Evolutionary conservation across 306 rosid species (phyloP), one percentile per base, ranked within the genome.

Genomic region (Ceratonia siliqua): DNA sequence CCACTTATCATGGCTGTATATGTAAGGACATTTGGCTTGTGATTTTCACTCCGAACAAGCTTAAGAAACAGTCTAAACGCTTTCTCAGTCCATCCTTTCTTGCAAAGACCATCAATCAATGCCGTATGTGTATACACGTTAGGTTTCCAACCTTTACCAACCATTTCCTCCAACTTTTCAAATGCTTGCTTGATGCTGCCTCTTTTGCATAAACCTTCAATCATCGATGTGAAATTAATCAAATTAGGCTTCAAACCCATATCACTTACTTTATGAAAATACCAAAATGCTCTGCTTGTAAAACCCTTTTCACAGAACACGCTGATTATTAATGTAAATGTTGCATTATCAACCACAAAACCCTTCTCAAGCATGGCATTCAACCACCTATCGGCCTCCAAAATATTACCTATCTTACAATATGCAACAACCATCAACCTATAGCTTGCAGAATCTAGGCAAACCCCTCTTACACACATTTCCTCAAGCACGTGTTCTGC

Each of bases 81-180:
- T 85, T 78, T 92, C 74, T 94, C 99, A 7, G 96, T 86, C 99
- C 99, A 94, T 17, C 99, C 99, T 80, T 94, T 94, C 92, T 90
- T 92, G 79, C 97, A 94, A 20, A 94, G 88, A 48, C 97, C 97
- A 71, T 88, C 84, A 57, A 92, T 94, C 70, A 91, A 78, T 12
- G 83, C 74, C 0, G 96, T 90, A 72, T 92, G 99, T 2, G 95
- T 88, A 58, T 90, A 87, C 54, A 91, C 95, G 86, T 94, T 92
- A 27, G 99, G 99, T 52, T 88, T 94, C 96, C 95, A 94, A 56
- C 97, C 97, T 72, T 85, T 82, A 58, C 85, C 72, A 69, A 94
- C 97, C 96, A 94, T 91, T 78, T 94, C 97, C 91, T 94, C 99
- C 86, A 92, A 83, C 96, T 87, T 85, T 67, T 94, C 99, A 82